A percentile compares a stretch with the other conserved stretches of the same genome.
Conservation (phyloP, 495 filamentous ascomycete species). For the Trichoderma asperelloides region DNA sequence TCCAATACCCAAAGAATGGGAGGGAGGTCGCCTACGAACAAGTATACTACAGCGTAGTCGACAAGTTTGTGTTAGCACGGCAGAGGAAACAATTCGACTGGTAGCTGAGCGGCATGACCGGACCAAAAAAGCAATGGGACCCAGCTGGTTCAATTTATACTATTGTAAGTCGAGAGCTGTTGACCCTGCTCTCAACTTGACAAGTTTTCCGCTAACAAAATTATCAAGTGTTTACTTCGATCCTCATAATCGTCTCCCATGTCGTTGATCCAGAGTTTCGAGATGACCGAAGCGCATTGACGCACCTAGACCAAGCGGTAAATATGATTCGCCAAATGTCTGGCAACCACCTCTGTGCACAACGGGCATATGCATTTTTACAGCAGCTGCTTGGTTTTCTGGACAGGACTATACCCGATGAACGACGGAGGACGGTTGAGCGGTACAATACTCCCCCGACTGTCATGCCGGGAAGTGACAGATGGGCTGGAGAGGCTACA, state of each 20-base stretch:
- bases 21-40: conserved; percentile 5
- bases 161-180: conserved; percentile 1
- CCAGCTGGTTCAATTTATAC: conserved; percentile 13
- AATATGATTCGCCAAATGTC: conserved; percentile 13
- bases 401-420: conserved; percentile 12
- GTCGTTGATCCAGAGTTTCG: conserved; percentile 12
- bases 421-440: conserved; percentile 3
- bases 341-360: conserved; percentile 11
- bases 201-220: not conserved
- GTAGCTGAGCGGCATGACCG: conserved; percentile 10
- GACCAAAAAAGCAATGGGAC: conserved; percentile 12
- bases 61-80: conserved; percentile 11
- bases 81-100: conserved; percentile 10
- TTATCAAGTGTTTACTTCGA: conserved; percentile 9
- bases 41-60: conserved; percentile 11
- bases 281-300: conserved; percentile 8
- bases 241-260: conserved; percentile 11
- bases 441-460: conserved; percentile 8
- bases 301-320: conserved; percentile 11
- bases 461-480: not conserved
- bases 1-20: not conserved
- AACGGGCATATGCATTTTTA: conserved; percentile 12
- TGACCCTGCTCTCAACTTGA: not conserved
- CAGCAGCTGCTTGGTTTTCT: conserved; percentile 11
- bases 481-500: not conserved